Evolutionary conservation across 345 rosid genomes (phyloP).

Genomic region (Brassica cretica): DNA sequence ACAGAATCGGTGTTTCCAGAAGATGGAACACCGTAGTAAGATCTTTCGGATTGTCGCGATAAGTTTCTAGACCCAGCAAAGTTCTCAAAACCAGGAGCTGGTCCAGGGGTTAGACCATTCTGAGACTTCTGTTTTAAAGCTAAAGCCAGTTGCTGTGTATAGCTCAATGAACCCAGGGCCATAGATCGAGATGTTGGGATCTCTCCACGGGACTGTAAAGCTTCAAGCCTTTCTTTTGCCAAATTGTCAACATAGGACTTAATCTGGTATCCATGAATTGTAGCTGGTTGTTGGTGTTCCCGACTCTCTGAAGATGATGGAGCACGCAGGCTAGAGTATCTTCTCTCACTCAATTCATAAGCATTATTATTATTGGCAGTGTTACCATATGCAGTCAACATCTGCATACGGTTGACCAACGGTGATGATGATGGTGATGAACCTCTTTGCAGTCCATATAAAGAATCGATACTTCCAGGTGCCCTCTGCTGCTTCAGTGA

Average conservation of each 20-base stretch:
- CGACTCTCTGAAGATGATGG: slow-evolving; percentile 61
- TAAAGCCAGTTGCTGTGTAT: slow-evolving; percentile 53
- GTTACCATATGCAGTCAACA: slow-evolving; percentile 59
- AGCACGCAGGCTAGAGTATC: slow-evolving; percentile 69
- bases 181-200: slow-evolving; percentile 52
- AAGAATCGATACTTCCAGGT: slow-evolving; percentile 56
- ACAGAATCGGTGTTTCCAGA: slow-evolving; percentile 47
- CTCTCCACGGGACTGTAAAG: slow-evolving; percentile 57
- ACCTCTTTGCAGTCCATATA: slow-evolving; percentile 60
- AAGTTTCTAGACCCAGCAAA: slow-evolving; percentile 55
- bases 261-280: slow-evolving; percentile 74
- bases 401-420: slow-evolving; percentile 57
- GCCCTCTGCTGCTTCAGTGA: slow-evolving; percentile 60
- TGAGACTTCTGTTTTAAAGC: slow-evolving; percentile 64
- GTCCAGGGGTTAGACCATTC: slow-evolving; percentile 59
- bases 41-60: slow-evolving; percentile 53
- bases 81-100: slow-evolving; percentile 62
- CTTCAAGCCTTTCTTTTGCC: slow-evolving; percentile 54
- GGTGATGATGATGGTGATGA: slow-evolving; percentile 52
- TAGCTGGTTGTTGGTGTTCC: slow-evolving; percentile 72
- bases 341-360: slow-evolving; percentile 64
- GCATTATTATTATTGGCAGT: slow-evolving; percentile 41
- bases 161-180: slow-evolving; percentile 53
- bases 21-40: slow-evolving; percentile 49
- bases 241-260: slow-evolving; percentile 55